Base-by-base conservation (phyloP, 106 monocot genomes). In the Acorus gramineus region DNA sequence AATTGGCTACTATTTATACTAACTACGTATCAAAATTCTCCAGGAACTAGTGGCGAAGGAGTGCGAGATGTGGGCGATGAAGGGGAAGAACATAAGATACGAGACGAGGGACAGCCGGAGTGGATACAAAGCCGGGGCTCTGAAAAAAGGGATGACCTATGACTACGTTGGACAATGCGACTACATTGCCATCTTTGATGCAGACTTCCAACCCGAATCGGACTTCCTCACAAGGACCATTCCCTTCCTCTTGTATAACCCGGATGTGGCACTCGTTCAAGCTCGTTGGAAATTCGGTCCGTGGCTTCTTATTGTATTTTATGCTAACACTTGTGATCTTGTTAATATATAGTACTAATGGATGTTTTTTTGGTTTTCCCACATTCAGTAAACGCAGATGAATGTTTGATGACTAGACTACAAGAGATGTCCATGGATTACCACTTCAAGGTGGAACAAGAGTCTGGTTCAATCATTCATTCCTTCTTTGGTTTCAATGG, bases 381-480 rank as follows among this genome's bases (percentile, higher is more conserved):
- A 11, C 43, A 6, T 47, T 46, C 64, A 91, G 90, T 81, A 49
- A 91, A 91, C 68, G 81, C 86, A 8, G 60, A 82, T 73, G 86
- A 92, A 46, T 92, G 91, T 74, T 62, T 92, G 14, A 79, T 87
- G 87, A 87, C 91, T 48, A 84, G 87, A 58, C 77, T 92, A 55
- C 92, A 92, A 54, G 84, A 92, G 60, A 87, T 87, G 82, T 87
- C 87, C 8, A 73, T 92, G 72, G 83, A 92, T 62, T 87, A 92
- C 67, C 91, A 92, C 68, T 92, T 92, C 71, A 92, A 92, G 71
- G 64, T 86, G 3, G 91, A 92, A 64, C 91, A 92, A 48, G 78
- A 92, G 62, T 77, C 86, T 0, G 92, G 87, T 3, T 92, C 87
- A 52, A 77, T 77, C 1, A 72, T 72, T 6, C 72, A 64, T 43